Evolutionary conservation across 192 early-diverging fungal species (phyloP).

Genomic region (Coemansia sp.): DNA sequence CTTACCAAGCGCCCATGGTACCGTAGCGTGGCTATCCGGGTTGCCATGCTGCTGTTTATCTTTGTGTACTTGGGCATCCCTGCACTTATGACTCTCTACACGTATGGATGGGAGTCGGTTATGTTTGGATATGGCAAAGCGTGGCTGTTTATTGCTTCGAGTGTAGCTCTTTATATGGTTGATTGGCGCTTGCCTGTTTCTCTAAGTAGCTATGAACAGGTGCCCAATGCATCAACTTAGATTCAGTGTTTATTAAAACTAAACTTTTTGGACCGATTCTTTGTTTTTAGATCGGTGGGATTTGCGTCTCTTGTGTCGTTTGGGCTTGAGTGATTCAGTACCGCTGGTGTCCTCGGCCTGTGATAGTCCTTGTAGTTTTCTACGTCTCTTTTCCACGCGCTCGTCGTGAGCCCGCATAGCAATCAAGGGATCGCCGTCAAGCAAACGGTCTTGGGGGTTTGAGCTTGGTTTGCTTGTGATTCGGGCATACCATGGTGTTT

Average conservation of each 20-base stretch:
- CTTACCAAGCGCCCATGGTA: not conserved
- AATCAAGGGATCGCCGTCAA: slow-evolving; percentile 1
- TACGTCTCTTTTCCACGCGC: slow-evolving; percentile 2
- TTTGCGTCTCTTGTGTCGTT: not conserved
- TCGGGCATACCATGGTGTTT: slow-evolving; percentile 4
- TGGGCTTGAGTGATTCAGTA: not conserved
- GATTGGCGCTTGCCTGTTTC: slow-evolving; percentile 25
- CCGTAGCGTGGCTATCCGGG: not conserved
- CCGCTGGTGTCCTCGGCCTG: not conserved
- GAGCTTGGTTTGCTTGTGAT: not conserved
- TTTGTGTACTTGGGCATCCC: slow-evolving; percentile 26
- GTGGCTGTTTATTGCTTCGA: slow-evolving; percentile 33
- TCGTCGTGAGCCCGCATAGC: slow-evolving; percentile 6
- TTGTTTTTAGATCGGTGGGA: not conserved
- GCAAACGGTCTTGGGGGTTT: not conserved
- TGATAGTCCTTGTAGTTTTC: not conserved
- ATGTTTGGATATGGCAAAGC: slow-evolving; percentile 34
- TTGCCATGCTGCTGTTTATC: slow-evolving; percentile 18
- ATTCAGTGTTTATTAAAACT: no score
- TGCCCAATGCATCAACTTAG: not conserved
- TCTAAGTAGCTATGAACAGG: not conserved
- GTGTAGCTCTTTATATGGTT: slow-evolving; percentile 30
- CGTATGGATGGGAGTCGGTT: slow-evolving; percentile 37
- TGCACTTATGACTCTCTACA: slow-evolving; percentile 30
- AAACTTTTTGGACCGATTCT: no score